Percentiles rank a stretch among this genome's conserved stretches.
Conservation (phyloP, 306 rosid genomes). For the Alnus rubra region DNA sequence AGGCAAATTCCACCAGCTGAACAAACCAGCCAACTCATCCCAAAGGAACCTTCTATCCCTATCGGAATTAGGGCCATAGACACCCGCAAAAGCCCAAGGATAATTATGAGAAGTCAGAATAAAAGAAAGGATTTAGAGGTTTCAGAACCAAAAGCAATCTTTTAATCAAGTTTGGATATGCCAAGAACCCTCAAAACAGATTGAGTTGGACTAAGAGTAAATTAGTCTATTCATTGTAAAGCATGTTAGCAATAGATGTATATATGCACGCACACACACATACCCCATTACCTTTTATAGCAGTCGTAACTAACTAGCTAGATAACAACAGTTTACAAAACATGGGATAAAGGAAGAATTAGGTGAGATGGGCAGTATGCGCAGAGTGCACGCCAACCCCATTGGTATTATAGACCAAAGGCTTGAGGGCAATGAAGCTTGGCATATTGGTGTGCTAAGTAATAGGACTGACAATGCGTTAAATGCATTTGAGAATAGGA, state of each 20-base stretch:
- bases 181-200: background rate
- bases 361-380: too few relatives aligned
- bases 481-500: background rate
- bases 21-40: too few relatives aligned
- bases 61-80: too few relatives aligned
- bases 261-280: too few relatives aligned
- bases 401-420: background rate
- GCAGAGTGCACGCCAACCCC: too few relatives aligned
- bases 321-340: too few relatives aligned
- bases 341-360: too few relatives aligned
- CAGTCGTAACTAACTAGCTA: too few relatives aligned
- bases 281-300: too few relatives aligned
- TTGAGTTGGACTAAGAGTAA: background rate
- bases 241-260: background rate
- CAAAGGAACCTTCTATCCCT: too few relatives aligned
- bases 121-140: background rate
- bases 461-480: background rate
- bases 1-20: too few relatives aligned
- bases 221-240: background rate
- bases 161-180: background rate
- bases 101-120: background rate
- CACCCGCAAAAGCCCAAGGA: background rate
- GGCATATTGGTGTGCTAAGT: background rate
- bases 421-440: background rate
- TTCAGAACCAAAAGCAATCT: background rate